Base-by-base conservation (phyloP, 768 basidiomycete species). In the Agrocybe chaxingu region DNA sequence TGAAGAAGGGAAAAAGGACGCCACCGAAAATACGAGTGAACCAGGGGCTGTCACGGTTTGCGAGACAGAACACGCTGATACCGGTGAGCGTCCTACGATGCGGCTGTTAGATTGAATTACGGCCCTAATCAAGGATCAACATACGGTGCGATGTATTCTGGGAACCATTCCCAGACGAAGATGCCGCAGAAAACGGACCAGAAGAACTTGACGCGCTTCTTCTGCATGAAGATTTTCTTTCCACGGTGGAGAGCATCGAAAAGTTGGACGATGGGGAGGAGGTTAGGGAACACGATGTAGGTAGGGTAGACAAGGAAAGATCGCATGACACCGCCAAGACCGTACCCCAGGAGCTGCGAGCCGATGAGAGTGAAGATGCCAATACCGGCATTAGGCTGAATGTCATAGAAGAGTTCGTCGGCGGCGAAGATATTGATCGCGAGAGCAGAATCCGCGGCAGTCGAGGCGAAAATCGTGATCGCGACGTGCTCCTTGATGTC, bases 121-220 rank as follows among this genome's bases (percentile, higher is more conserved):
- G 66, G 60, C 3, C 63, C 57, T 6, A 58, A 10, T 59, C 51
- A 7, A 59, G 58, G 35, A 63, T 32, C 12, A 9, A 66, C 63
- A 19, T 43, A 73, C 65, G 52, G 77, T 52, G 65, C 75, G 62
- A 64, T 78, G 57, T 70, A 78, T 57, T 79, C 72, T 6, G 81
- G 81, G 64, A 82, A 69, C 70, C 78, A 71, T 59, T 82, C 81
- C 71, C 76, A 80, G 42, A 77, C 54, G 53, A 82, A 80, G 55
- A 84, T 82, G 4, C 64, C 73, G 13, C 75, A 62, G 56, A 80
- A 80, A 1, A 77, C 64, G 1, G 62, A 58, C 80, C 78, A 82
- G 70, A 80, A 84, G 48, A 80, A 77, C 62, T 70, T 82, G 57
- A 79, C 69, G 19, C 81, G 78, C 61, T 81, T 81, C 63, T 66